Evolutionary conservation across 176 grass and related monocot species (phyloP), one percentile per base, ranked within the genome.

Genomic region (Triticum urartu): DNA sequence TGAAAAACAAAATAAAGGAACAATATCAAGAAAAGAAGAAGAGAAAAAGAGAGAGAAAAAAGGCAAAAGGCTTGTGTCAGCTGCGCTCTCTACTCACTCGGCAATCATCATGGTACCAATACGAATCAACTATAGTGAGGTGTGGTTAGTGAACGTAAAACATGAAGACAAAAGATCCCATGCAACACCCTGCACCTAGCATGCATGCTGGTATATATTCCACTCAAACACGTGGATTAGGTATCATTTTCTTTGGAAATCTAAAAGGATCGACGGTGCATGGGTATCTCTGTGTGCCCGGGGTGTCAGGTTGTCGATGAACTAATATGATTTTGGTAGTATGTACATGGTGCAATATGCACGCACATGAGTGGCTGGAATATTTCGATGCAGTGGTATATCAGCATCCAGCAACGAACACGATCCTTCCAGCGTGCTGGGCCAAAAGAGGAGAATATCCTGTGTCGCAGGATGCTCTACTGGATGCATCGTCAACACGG

Each of bases 1-100:
- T 61, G 48, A 0, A 72, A 72, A 74, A 81, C 54, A 18, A 62
- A 40, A 62, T 5, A 3, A 14, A 65, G 78, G 6, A n/a, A 22
- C 10, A 42, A 24, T 42, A 72, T 6, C 20, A 36, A 14, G 45
- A 47, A 47, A 47, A 47, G 3, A 1, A 47, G 11, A 35, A 22
- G 18, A 21, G 11, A 24, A 20, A 63, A 83, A 2, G 2, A 30
- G 28, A 30, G 28, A 30, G 0, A 30, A 30, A 64, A 79, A 72
- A 81, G 68, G 69, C 68, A 52, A 82, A 90, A 82, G 65, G 78
- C 36, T 36, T 15, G 77, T 63, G 64, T 79, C 17, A 67, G 81
- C 80, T 4, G 2, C 13, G 1, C 21, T 39, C 21, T 39, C 21
- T 64, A 21, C 81, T 38, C 30, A 7, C 56, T 38, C 42, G 64